Conservation (phyloP, 169 alveolate genomes). For the Cryptosporidium canis region DNA sequence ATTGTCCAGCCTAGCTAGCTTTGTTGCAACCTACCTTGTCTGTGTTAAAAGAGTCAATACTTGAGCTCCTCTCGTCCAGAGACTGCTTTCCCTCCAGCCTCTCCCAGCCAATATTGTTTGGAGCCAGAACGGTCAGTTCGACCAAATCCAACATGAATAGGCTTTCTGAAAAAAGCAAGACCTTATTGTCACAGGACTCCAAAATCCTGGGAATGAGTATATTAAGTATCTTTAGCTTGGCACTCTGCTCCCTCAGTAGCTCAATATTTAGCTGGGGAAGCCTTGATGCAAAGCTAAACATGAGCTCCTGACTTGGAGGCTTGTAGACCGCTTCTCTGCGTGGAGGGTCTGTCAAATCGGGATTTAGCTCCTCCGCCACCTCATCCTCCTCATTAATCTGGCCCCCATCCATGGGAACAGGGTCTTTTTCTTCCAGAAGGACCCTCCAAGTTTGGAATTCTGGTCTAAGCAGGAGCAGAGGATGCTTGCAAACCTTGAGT, state of each 20-base stretch:
- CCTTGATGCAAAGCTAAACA: neutral
- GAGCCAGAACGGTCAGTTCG: constrained; percentile 43
- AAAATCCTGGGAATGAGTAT: constrained; percentile 2
- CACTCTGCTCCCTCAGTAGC: constrained; percentile 39
- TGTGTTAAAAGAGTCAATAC: constrained; percentile 10
- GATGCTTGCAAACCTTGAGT: constrained; percentile 78
- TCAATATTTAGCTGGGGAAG: constrained; percentile 39
- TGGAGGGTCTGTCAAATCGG: neutral
- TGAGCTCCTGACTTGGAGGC: neutral
- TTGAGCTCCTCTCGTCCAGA: neutral
- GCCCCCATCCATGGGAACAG: too few species aligned
- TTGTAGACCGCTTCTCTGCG: neutral
- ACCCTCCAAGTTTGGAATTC: constrained; percentile 44
- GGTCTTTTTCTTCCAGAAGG: constrained; percentile 9
- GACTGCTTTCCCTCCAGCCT: constrained; percentile 45
- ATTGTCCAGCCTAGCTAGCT: neutral
- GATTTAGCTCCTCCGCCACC: neutral
- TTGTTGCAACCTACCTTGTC: constrained; percentile 25
- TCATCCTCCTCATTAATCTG: constrained; percentile 6
- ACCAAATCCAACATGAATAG: constrained; percentile 32
- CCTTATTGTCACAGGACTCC: neutral
- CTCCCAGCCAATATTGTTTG: constrained; percentile 47
- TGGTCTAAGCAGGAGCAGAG: constrained; percentile 61
- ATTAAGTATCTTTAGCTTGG: constrained; percentile 35
- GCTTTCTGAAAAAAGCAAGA: constrained; percentile 31